Evolutionary conservation across 164 flowering plant genomes (phyloP).

Genomic region (Euptelea pleiosperma): DNA sequence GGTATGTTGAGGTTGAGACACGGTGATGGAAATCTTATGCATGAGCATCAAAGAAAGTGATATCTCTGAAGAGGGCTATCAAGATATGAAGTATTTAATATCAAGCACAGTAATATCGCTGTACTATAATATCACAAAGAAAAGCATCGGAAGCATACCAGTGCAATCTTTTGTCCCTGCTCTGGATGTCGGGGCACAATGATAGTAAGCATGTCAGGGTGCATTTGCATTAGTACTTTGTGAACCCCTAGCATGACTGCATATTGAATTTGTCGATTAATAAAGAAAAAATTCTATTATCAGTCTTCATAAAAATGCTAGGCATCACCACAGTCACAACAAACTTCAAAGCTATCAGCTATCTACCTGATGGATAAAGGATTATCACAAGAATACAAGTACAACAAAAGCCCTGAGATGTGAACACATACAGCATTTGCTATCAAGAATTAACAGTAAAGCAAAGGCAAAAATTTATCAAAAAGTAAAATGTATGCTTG

Average conservation of each 20-base stretch:
- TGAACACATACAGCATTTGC: neutral
- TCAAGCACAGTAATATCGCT: neutral
- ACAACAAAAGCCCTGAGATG: slow-evolving; percentile 7
- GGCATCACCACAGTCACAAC: neutral
- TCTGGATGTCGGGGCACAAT: slow-evolving; percentile 88
- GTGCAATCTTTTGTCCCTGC: slow-evolving; percentile 55
- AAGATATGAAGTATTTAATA: neutral
- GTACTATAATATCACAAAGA: neutral
- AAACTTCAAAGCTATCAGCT: slow-evolving; percentile 1
- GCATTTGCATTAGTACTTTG: slow-evolving; percentile 42
- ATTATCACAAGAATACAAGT: neutral
- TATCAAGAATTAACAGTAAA: neutral
- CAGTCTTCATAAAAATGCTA: neutral
- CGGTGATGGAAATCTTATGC: too few species aligned
- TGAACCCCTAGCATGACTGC: slow-evolving; percentile 77
- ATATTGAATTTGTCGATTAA: slow-evolving; percentile 12
- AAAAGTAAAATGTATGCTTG: slow-evolving; percentile 1
- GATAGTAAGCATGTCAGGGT: slow-evolving; percentile 56
- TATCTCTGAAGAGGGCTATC: neutral
- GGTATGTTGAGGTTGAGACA: too few species aligned
- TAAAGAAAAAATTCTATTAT: neutral
- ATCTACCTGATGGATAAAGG: neutral
- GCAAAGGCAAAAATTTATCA: neutral
- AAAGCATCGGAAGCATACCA: slow-evolving; percentile 39
- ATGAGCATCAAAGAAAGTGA: too few species aligned